These are phyloP conservation scores for Scedosporium dehoogii DNA, from an alignment of 2,329 filamentous ascomycete genomes.

Conservation along the genomic window DNA sequence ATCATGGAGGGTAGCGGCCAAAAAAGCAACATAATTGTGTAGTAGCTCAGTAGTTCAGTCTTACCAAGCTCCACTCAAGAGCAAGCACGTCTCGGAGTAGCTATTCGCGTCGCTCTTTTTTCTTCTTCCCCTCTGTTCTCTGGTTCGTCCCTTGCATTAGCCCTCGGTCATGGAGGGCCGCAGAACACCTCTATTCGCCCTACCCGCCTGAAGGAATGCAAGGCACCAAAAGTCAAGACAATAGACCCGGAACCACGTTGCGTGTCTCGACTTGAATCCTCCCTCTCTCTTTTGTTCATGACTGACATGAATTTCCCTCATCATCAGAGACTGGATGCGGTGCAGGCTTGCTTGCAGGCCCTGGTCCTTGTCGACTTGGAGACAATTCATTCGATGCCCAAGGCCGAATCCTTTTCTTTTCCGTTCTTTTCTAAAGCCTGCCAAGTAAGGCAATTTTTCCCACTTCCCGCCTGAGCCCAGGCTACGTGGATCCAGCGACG, in stretches of 20 bases:
- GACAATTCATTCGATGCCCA: neutral
- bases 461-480: neutral
- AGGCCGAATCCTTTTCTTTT: too few species aligned
- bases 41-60: too few species aligned
- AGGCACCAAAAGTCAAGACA: neutral
- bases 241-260: neutral
- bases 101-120: neutral
- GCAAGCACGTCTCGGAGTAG: too few species aligned
- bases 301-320: neutral
- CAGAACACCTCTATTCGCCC: neutral
- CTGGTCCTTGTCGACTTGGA: neutral
- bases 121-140: neutral
- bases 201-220: neutral
- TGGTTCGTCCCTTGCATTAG: slow-evolving; percentile 5
- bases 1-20: too few species aligned
- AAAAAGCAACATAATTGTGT: too few species aligned
- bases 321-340: neutral
- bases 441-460: too few species aligned
- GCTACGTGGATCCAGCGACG: neutral
- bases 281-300: neutral
- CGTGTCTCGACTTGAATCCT: neutral
- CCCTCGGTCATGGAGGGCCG: neutral
- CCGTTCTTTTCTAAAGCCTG: too few species aligned
- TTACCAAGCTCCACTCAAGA: too few species aligned
- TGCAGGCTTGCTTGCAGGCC: neutral